Evolutionary conservation across 257 asterid species (phyloP), one percentile per base, ranked within the genome.

Genomic region (Verbena officinalis): DNA sequence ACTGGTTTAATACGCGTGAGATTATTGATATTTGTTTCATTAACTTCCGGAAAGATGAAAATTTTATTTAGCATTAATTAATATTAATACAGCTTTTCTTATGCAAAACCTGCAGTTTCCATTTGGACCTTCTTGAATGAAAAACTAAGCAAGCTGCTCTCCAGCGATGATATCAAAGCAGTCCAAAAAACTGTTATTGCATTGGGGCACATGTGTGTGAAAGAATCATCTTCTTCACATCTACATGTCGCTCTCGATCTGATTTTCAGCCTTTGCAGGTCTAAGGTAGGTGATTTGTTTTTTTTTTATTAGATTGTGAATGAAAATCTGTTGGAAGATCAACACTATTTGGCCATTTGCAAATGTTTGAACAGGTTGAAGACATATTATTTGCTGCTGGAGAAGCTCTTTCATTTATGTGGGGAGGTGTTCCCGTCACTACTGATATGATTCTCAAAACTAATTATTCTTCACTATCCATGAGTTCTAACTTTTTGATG

Each of bases 361-460:
- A 51, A 61, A 23, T 8, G 16, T 55, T 71, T 73, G 64, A 55
- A 65, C 82, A 93, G 99, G 96, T 86, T 55, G 99, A 94, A 72
- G 99, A 94, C 76, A 75, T 83, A 84, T 78, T 94, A 69, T 94
- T 94, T 86, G 95, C 95, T 77, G 99, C 97, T 74, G 99, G 99
- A 45, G 99, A 94, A 84, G 97, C 99, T 55, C 86, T 94, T 75
- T 84, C 99, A 66, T 94, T 94, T 80, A 49, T 88, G 80, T 94
- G 97, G 97, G 99, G 97, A 73, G 90, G 95, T 62, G 96, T 94
- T 81, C 97, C 97, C 24, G 95, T 90, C 64, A 87, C 99, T 31
- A 59, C 89, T 40, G 89, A 94, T 67, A 68, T 81, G 83, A 88
- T 94, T 75, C 92, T 94, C 54, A 83, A 48, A 82, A 90, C 96